These are phyloP conservation scores for Neonectria magnoliae DNA, from an alignment of 2,329 filamentous ascomycete species.

Conservation along the genomic window DNA sequence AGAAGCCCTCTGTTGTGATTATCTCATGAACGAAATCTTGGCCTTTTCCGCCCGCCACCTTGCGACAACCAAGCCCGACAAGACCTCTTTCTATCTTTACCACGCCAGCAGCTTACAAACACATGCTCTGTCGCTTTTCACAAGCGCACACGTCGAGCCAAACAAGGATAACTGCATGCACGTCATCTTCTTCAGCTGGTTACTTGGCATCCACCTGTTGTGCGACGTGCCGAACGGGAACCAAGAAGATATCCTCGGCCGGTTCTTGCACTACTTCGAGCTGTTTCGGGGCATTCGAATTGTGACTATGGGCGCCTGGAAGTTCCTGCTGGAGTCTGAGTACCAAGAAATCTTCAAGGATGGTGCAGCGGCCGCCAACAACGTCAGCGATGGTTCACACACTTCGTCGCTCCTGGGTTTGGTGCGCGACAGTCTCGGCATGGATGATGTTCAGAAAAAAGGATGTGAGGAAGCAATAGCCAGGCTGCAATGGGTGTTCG, in stretches of 20 bases:
- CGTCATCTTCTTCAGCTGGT: constrained; percentile 6
- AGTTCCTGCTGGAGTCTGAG: constrained; percentile 10
- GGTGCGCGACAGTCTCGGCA: constrained; percentile 2
- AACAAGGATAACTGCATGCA: neutral
- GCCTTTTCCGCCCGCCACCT: constrained; percentile 6
- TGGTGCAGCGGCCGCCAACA: neutral
- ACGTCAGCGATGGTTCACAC: neutral
- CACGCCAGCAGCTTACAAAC: neutral
- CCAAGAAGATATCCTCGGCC: neutral
- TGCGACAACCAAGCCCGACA: neutral
- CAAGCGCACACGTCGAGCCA: neutral
- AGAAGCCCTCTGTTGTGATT: neutral
- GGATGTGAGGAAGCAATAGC: neutral
- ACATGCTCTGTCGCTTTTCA: neutral
- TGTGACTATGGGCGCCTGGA: neutral
- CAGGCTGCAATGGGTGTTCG: constrained; percentile 8
- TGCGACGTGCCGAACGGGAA: neutral
- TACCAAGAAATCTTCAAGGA: neutral
- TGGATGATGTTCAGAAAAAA: constrained; percentile 1
- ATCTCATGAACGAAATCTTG: constrained; percentile 6
- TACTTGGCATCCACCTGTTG: constrained; percentile 3
- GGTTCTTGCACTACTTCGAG: constrained; percentile 5
- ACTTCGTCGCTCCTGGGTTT: neutral
- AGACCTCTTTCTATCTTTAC: neutral
- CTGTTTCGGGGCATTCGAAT: constrained; percentile 1